A percentile compares a stretch with the other conserved stretches of the same genome.
Conservation (phyloP, 2,329 filamentous ascomycete species). For the Aspergillus novoparasiticus region DNA sequence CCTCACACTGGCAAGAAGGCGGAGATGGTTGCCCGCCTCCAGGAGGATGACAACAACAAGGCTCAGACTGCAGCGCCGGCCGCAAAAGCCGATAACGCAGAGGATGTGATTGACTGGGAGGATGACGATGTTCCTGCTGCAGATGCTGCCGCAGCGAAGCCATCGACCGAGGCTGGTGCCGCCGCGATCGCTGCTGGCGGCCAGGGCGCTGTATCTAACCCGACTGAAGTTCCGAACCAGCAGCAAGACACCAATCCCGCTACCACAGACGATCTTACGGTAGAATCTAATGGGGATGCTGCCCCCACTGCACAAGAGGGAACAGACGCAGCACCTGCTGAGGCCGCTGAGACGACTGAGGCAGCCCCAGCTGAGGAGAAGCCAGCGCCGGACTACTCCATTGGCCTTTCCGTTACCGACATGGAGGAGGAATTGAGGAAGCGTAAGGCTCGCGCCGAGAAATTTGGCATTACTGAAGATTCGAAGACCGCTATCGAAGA, state of each 20-base stretch:
- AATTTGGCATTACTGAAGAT: constrained; percentile 51
- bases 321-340: constrained; percentile 21
- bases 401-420: constrained; percentile 46
- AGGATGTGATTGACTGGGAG: constrained; percentile 51
- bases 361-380: constrained; percentile 32
- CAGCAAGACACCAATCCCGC: constrained; percentile 40
- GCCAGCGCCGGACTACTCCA: constrained; percentile 42
- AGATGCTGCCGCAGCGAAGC: constrained; percentile 27
- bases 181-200: constrained; percentile 42
- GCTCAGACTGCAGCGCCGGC: constrained; percentile 23
- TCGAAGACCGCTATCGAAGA: constrained; percentile 42
- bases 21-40: constrained; percentile 51
- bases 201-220: constrained; percentile 40
- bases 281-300: constrained; percentile 31
- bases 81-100: constrained; percentile 33
- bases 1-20: constrained; percentile 54
- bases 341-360: constrained; percentile 15
- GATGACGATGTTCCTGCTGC: constrained; percentile 41
- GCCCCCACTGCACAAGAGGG: constrained; percentile 18
- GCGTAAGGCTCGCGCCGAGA: constrained; percentile 52
- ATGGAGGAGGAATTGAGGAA: constrained; percentile 51
- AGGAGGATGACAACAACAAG: constrained; percentile 44
- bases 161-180: constrained; percentile 35
- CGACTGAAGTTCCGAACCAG: constrained; percentile 44
- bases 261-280: constrained; percentile 41